Percentiles rank a stretch among this genome's conserved stretches.
These are phyloP conservation scores for Leccinum angustisporum DNA, from an alignment of 1,284 basidiomycete species.

Conservation along the genomic window DNA sequence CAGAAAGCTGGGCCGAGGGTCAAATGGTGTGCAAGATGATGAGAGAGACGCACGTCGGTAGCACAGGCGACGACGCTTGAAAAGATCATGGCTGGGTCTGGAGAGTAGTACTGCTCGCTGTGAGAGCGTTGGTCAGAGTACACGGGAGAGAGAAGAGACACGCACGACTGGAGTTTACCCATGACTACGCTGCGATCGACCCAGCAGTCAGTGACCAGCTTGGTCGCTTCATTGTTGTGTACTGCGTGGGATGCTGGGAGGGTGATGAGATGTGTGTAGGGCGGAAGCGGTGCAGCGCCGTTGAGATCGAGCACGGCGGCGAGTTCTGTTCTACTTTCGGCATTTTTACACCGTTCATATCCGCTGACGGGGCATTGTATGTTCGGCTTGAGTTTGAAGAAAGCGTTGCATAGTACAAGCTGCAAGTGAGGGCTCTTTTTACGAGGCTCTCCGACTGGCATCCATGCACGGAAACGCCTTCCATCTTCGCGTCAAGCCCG, in stretches of 20 bases:
- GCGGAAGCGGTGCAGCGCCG: slow-evolving; percentile 26
- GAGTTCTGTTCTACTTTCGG: slow-evolving; percentile 23
- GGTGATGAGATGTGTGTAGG: neutral
- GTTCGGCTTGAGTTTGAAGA: no score
- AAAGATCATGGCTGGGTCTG: slow-evolving; percentile 76
- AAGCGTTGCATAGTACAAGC: no score
- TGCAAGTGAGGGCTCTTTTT: no score
- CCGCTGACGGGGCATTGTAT: no score
- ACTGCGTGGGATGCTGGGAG: slow-evolving; percentile 20
- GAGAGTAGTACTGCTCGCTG: slow-evolving; percentile 65
- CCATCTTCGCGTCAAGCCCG: no score
- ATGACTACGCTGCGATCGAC: slow-evolving; percentile 63
- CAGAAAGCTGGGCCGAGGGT: slow-evolving; percentile 44
- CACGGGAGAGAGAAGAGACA: neutral
- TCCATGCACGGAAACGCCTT: no score
- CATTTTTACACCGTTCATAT: no score
- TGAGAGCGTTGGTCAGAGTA: neutral
- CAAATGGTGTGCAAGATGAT: neutral
- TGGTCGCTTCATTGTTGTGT: slow-evolving; percentile 13
- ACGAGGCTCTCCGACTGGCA: no score
- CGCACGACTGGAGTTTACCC: slow-evolving; percentile 58
- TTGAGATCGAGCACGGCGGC: slow-evolving; percentile 40
- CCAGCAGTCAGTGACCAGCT: slow-evolving; percentile 62
- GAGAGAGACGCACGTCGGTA: slow-evolving; percentile 47
- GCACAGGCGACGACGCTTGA: slow-evolving; percentile 77